Percentiles rank a stretch among this genome's conserved stretches.
Evolutionary conservation across 805 yeast genomes (phyloP).

Genomic region (Zygoascus biomembranicola): DNA sequence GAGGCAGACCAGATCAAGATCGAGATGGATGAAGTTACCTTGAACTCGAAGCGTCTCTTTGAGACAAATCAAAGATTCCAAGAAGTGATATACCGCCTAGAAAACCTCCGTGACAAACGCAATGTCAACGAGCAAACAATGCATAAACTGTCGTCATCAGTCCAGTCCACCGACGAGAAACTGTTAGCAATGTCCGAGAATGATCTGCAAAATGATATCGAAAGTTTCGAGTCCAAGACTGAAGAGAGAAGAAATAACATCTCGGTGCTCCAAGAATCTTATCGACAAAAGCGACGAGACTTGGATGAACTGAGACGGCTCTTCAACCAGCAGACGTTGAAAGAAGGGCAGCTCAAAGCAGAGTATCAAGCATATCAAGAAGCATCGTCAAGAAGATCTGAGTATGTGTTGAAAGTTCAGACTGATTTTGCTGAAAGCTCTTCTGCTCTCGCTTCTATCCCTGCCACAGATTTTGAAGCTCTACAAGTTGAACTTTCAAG

Average conservation of each 20-base stretch:
- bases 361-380: conserved; percentile 24
- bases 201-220: conserved; percentile 33
- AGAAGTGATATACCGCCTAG: conserved; percentile 53
- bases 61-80: conserved; percentile 77
- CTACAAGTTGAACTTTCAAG: neutral
- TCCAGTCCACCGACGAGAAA: conserved; percentile 40
- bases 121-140: conserved; percentile 32
- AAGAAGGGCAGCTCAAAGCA: conserved; percentile 49
- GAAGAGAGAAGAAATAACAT: conserved; percentile 7
- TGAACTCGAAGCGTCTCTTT: conserved; percentile 55
- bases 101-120: conserved; percentile 44
- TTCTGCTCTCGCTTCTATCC: neutral
- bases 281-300: conserved; percentile 14
- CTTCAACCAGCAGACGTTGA: conserved; percentile 34
- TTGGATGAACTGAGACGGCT: conserved; percentile 26
- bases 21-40: conserved; percentile 46
- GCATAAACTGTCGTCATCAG: neutral
- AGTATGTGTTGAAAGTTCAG: conserved; percentile 5
- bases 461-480: neutral
- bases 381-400: conserved; percentile 9
- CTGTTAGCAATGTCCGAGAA: conserved; percentile 38
- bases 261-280: conserved; percentile 1
- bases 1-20: conserved; percentile 43
- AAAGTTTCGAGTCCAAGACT: conserved; percentile 34
- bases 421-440: neutral